Evolutionary conservation across 345 rosid species (phyloP), one percentile per base, ranked within the genome.

Genomic region (Hibiscus tridactylites): DNA sequence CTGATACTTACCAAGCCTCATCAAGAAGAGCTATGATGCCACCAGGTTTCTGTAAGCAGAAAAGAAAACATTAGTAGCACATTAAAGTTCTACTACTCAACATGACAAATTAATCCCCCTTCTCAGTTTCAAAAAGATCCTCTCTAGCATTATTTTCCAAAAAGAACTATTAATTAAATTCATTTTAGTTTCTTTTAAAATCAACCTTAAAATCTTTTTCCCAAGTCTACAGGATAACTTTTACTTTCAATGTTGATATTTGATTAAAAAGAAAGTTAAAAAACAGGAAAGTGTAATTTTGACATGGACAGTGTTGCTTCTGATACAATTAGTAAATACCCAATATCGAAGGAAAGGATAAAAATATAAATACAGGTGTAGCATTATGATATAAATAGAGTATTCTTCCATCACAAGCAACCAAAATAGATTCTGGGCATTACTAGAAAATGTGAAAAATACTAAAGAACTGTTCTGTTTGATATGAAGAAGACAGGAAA

Each of bases 11-110:
- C 99, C 99, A 95, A 66, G 99, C 99, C 81, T 95, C 98, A 80
- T 95, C 99, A 39, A 95, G 83, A 78, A 95, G 97, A 76, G 99
- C 97, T 86, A 95, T 84, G 79, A 95, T 87, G 68, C 99, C 98
- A 74, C 99, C 99, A 52, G 99, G 97, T 86, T 95, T 95, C 99
- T 95, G 98, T 73, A 84, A 83, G 75, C 71, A 75, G 29, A 77
- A 21, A 75, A 75, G 54, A 71, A 71, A n/a, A 53, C 21, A 65
- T 82, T 63, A 84, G 83, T 64, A 66, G 44, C 56, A 29, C 13
- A 44, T 15, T 15, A 65, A 3, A 49, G 16, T 49, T 49, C 16
- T 19, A 52, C 28, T 29, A 37, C 70, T 19, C 11, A 10, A 52
- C 33, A 17, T 8, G 59, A 53, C 9, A 72, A 16, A 6, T 46